Evolutionary conservation across 108 stramenopile genomes (phyloP).

Genomic region (Skeletonema tropicum): DNA sequence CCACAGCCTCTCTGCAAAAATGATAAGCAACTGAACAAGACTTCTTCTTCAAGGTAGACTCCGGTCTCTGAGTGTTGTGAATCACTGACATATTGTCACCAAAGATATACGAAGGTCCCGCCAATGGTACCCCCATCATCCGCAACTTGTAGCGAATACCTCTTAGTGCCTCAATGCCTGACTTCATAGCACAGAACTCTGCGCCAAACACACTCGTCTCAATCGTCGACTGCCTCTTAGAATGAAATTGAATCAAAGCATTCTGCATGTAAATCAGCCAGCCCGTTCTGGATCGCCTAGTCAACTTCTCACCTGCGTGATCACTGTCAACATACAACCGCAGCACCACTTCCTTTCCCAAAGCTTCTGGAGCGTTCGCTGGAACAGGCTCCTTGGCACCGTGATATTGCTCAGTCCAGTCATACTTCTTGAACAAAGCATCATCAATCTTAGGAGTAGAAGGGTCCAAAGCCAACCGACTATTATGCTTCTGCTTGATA

Average conservation of each 20-base stretch:
- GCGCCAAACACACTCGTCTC: constrained; percentile 50
- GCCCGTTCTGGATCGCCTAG: too few relatives aligned
- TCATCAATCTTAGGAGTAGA: background rate
- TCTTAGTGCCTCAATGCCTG: constrained; percentile 28
- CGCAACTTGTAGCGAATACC: constrained; percentile 43
- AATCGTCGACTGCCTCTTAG: constrained; percentile 49
- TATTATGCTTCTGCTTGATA: background rate
- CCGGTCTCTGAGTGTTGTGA: constrained; percentile 42
- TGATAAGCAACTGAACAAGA: constrained; percentile 52
- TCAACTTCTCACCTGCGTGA: too few relatives aligned
- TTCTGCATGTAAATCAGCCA: too few relatives aligned
- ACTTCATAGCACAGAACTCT: constrained; percentile 49
- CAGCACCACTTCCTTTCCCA: too few relatives aligned
- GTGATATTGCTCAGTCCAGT: too few relatives aligned
- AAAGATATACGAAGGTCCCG: constrained; percentile 30
- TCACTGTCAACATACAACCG: too few relatives aligned
- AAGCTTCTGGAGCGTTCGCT: too few relatives aligned
- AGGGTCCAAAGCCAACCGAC: constrained; percentile 9
- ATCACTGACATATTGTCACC: constrained; percentile 44
- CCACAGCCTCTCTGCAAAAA: constrained; percentile 36
- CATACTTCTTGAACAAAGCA: background rate
- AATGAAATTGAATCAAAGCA: constrained; percentile 32
- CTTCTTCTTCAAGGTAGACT: constrained; percentile 49
- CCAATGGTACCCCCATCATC: constrained; percentile 37
- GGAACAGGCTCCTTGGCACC: too few relatives aligned